These are phyloP conservation scores for Penicillium janthinellum DNA, from an alignment of 2,329 filamentous ascomycete species.

Conservation along the genomic window DNA sequence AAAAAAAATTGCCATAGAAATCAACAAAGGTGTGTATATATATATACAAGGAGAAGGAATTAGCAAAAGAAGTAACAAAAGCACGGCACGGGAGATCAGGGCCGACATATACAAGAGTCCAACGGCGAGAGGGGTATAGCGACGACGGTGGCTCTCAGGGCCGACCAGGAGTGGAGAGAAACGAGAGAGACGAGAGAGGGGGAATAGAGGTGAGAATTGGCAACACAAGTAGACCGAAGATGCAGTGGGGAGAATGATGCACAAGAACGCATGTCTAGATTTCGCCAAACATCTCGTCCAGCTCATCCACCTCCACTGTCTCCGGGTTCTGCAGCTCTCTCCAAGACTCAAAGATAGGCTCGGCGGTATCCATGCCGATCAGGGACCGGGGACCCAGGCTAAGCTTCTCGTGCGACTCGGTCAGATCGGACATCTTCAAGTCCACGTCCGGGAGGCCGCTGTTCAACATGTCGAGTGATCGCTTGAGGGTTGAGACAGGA, in stretches of 20 bases:
- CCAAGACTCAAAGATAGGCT: conserved; percentile 55
- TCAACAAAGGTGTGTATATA: conserved; percentile 27
- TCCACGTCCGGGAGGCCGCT: conserved; percentile 39
- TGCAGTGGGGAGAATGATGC: conserved; percentile 1
- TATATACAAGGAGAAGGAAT: conserved; percentile 28
- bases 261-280: conserved; percentile 53
- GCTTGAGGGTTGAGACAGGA: conserved; percentile 39
- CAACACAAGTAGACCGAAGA: neutral
- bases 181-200: conserved; percentile 9
- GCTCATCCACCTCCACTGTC: conserved; percentile 87
- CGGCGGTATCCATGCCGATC: conserved; percentile 34
- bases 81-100: conserved; percentile 13
- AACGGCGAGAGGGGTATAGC: conserved; percentile 18
- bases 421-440: conserved; percentile 40
- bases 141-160: conserved; percentile 15
- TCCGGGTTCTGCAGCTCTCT: conserved; percentile 73
- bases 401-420: conserved; percentile 50
- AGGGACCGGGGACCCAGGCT: conserved; percentile 31
- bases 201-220: neutral
- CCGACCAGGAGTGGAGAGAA: conserved; percentile 24
- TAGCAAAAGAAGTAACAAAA: conserved; percentile 13
- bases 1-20: conserved; percentile 4
- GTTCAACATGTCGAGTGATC: conserved; percentile 45
- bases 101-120: conserved; percentile 24
- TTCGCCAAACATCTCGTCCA: conserved; percentile 81